These are phyloP conservation scores for Moricandia arvensis DNA, from an alignment of 345 rosid species.

Conservation along the genomic window DNA sequence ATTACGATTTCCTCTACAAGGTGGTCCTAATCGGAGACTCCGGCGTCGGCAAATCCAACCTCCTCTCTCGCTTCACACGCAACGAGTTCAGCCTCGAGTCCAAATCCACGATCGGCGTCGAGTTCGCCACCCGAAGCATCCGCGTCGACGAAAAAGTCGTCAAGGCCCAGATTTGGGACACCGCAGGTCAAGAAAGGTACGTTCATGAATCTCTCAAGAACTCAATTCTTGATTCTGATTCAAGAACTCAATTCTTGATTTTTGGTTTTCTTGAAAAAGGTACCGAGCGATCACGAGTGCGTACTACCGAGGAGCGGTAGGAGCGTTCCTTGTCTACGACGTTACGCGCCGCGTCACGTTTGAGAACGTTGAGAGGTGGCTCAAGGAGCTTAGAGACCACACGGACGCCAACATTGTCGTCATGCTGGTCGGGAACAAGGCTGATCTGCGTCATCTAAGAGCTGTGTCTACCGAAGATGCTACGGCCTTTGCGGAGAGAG, in stretches of 20 bases:
- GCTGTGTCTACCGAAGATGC: slow-evolving; percentile 78
- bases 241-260: background rate
- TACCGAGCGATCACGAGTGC: slow-evolving; percentile 94
- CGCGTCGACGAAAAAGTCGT: slow-evolving; percentile 73
- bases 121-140: slow-evolving; percentile 79
- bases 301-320: slow-evolving; percentile 88
- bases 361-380: slow-evolving; percentile 90
- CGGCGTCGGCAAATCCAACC: slow-evolving; percentile 81
- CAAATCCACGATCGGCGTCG: slow-evolving; percentile 82
- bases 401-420: slow-evolving; percentile 78
- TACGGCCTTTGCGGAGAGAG: slow-evolving; percentile 69
- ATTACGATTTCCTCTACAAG: slow-evolving; percentile 81
- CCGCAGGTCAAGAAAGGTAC: slow-evolving; percentile 82
- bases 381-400: slow-evolving; percentile 85
- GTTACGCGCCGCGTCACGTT: slow-evolving; percentile 79
- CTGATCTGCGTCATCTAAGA: slow-evolving; percentile 75
- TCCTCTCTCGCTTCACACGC: slow-evolving; percentile 67
- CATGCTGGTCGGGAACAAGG: slow-evolving; percentile 92
- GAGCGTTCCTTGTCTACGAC: slow-evolving; percentile 83
- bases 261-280: slow-evolving; percentile 34
- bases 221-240: background rate
- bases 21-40: slow-evolving; percentile 77
- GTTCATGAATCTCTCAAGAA: background rate
- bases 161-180: slow-evolving; percentile 93
- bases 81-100: slow-evolving; percentile 87